Evolutionary conservation across 208 protist genomes (phyloP).

Genomic region (Perkinsela sp.): DNA sequence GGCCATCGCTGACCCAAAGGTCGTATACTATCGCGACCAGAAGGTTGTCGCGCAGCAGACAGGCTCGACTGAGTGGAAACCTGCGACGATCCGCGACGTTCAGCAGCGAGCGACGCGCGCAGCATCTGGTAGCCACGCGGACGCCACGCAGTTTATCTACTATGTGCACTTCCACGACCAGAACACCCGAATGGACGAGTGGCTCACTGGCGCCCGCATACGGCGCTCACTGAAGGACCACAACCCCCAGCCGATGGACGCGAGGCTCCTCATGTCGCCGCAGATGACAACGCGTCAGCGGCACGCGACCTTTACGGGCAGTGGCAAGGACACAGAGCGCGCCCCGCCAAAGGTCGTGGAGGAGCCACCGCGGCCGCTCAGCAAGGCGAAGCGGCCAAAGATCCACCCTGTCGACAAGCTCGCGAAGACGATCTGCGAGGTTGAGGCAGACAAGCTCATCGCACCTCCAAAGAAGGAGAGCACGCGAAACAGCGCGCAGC

Average conservation of each 20-base stretch:
- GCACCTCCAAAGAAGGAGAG: slow-evolving; percentile 17
- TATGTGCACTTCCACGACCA: slow-evolving; percentile 61
- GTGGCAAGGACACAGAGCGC: background rate
- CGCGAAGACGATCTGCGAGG: slow-evolving; percentile 3
- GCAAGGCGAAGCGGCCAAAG: background rate
- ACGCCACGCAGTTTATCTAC: slow-evolving; percentile 8
- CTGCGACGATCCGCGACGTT: background rate
- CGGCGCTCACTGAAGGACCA: slow-evolving; percentile 21
- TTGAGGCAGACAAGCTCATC: background rate
- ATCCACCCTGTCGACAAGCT: background rate
- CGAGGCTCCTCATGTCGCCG: slow-evolving; percentile 9
- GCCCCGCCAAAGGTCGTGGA: slow-evolving; percentile 4
- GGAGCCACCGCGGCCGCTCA: slow-evolving; percentile 3
- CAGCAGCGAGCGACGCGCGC: background rate
- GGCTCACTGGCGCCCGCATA: slow-evolving; percentile 30
- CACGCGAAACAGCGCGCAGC: slow-evolving; percentile 11
- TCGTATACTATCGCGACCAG: background rate
- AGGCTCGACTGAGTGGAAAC: background rate
- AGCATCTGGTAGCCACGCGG: background rate
- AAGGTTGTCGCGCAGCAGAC: background rate
- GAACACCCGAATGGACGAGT: slow-evolving; percentile 51
- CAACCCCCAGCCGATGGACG: slow-evolving; percentile 8
- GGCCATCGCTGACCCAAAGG: background rate
- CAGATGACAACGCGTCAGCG: slow-evolving; percentile 34
- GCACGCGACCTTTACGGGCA: slow-evolving; percentile 6